Evolutionary conservation across 1,284 basidiomycete species (phyloP).

Genomic region (Prillingera fragicola): DNA sequence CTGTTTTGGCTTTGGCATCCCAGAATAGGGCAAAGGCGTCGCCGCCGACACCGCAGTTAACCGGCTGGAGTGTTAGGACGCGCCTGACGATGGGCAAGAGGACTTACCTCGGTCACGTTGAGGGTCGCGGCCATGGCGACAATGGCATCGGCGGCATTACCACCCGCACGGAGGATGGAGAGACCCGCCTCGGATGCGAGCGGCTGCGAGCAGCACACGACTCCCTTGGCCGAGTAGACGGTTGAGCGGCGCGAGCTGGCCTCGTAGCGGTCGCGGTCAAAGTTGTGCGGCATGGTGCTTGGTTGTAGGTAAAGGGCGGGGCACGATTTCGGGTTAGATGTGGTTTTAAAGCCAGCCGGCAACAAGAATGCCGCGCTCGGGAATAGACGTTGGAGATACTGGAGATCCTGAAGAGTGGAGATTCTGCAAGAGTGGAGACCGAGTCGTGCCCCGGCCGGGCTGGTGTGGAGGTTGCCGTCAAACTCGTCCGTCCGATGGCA

Average conservation of each 20-base stretch:
- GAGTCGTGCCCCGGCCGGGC: too few species aligned
- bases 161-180: slow-evolving; percentile 75
- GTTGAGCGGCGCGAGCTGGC: slow-evolving; percentile 22
- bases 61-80: slow-evolving; percentile 9
- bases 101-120: slow-evolving; percentile 13
- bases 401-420: too few species aligned
- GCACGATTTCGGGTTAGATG: too few species aligned
- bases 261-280: slow-evolving; percentile 14
- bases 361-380: too few species aligned
- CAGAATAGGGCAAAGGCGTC: slow-evolving; percentile 89
- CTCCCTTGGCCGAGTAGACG: slow-evolving; percentile 62
- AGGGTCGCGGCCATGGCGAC: slow-evolving; percentile 19
- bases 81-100: background rate
- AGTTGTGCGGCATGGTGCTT: background rate
- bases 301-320: background rate
- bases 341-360: too few species aligned
- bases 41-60: slow-evolving; percentile 49
- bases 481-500: too few species aligned
- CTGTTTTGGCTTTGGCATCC: slow-evolving; percentile 65
- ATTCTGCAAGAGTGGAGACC: too few species aligned
- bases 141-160: slow-evolving; percentile 61
- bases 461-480: too few species aligned
- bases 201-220: slow-evolving; percentile 79
- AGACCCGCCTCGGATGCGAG: slow-evolving; percentile 77
- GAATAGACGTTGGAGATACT: too few species aligned